Evolutionary conservation across 768 basidiomycete genomes (phyloP), one percentile per base, ranked within the genome.

Genomic region (Trichaptum fuscoviolaceum): DNA sequence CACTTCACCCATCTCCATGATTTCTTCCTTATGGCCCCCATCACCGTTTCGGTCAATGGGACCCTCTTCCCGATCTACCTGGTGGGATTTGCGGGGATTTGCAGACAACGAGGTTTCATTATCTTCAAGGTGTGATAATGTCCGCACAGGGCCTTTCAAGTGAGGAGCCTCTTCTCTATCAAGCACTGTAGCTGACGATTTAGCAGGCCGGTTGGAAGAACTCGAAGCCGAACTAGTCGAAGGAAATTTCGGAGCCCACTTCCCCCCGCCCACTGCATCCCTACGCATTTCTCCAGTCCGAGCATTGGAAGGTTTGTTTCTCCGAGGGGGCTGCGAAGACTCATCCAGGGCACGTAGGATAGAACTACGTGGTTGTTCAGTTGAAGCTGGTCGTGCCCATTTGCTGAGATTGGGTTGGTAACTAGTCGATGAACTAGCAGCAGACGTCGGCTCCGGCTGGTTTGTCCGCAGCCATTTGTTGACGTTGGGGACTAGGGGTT

Each of bases 341-440:
- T 52, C 42, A 52, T 52, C 42, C 5, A 52, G 42, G 20, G 15
- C 42, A 12, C 42, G 59, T 17, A 61, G 30, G 3, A 25, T 25
- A 34, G 59, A 61, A 61, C 25, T 25, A 9, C 30, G 59, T 34
- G 24, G 59, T 20, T 34, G 59, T 15, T 61, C 59, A 10, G 36
- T 23, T 9, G 65, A 58, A 25, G 27, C 23, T 52, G 69, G 30
- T 5, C 64, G 69, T 24, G 36, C 25, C 68, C 68, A 69, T 63
- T 69, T 69, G 35, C 64, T 66, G 23, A 23, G 23, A 62, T 65
- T 59, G 30, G 68, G 64, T 61, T 52, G 42, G 59, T 61, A 25
- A 3, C 7, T 9, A 24, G 59, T 61, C 25, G 59, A 25, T 61
- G 59, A 61, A 24, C 30, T 61, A 34, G 59, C 30, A 17, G 6